Conservation (phyloP, 2,329 filamentous ascomycete genomes). For the Pseudogymnoascus sp. region DNA sequence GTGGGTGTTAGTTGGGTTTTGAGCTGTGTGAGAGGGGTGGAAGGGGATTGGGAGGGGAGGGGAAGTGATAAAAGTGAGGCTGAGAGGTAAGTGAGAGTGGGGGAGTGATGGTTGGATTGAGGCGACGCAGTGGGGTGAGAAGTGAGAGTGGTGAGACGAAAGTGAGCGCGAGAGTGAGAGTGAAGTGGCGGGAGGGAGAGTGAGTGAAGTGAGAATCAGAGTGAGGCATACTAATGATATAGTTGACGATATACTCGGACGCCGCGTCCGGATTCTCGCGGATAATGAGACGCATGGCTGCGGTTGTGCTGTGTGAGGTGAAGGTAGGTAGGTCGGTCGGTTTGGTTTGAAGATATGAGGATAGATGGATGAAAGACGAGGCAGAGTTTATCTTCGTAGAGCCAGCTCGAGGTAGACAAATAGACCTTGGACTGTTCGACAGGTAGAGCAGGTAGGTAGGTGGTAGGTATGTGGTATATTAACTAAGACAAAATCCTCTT, state of each 20-base stretch:
- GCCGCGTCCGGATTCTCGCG: conserved; percentile 61
- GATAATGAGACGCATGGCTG: conserved; percentile 72
- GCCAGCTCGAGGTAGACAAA: background rate
- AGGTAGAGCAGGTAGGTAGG: background rate
- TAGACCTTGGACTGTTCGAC: background rate
- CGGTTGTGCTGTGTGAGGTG: background rate
- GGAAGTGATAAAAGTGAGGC: background rate
- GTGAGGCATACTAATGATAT: conserved; percentile 56
- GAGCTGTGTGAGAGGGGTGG: background rate
- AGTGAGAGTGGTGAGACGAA: background rate
- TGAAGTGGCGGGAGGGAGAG: background rate
- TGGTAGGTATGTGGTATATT: background rate
- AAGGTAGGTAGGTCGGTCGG: background rate
- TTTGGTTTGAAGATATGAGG: background rate
- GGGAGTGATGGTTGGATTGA: background rate
- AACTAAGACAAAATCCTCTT: background rate
- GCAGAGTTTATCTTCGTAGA: background rate
- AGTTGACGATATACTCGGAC: conserved; percentile 70
- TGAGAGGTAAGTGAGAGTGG: background rate
- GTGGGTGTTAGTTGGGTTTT: background rate
- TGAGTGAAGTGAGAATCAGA: background rate
- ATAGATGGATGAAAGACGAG: background rate
- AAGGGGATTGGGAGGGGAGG: background rate
- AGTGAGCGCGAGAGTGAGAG: background rate
- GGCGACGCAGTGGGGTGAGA: background rate